Evolutionary conservation across 768 basidiomycete species (phyloP).

Genomic region (Tylopilus sp.): DNA sequence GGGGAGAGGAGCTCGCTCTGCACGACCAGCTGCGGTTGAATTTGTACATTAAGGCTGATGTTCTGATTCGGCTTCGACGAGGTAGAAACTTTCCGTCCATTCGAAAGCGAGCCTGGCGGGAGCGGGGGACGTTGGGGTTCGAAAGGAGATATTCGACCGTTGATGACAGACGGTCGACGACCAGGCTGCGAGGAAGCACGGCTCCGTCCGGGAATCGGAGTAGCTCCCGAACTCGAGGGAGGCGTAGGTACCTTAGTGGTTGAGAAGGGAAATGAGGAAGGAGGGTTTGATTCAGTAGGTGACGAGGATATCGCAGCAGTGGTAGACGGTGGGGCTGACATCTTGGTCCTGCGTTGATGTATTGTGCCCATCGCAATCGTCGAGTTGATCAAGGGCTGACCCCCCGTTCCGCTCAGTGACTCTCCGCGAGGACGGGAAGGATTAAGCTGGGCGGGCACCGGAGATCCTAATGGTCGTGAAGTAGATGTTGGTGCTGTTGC

Average conservation of each 20-base stretch:
- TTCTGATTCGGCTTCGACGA: slow-evolving; percentile 57
- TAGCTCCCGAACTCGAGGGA: slow-evolving; percentile 37
- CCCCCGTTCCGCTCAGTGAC: slow-evolving; percentile 39
- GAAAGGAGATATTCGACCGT: slow-evolving; percentile 49
- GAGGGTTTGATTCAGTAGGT: slow-evolving; percentile 37
- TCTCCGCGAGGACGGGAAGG: slow-evolving; percentile 53
- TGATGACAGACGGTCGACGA: slow-evolving; percentile 57
- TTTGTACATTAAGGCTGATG: slow-evolving; percentile 39
- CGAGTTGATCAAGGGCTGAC: slow-evolving; percentile 51
- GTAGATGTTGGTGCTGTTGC: slow-evolving; percentile 13
- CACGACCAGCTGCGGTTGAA: slow-evolving; percentile 47
- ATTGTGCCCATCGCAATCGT: slow-evolving; percentile 64
- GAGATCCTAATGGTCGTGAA: slow-evolving; percentile 47
- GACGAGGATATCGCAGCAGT: slow-evolving; percentile 23
- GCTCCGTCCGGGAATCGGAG: slow-evolving; percentile 42
- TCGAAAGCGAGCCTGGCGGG: slow-evolving; percentile 40
- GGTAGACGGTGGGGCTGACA: slow-evolving; percentile 54
- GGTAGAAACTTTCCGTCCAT: slow-evolving; percentile 57
- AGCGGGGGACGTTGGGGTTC: slow-evolving; percentile 51
- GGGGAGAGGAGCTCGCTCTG: slow-evolving; percentile 50
- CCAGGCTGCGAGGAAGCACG: slow-evolving; percentile 80
- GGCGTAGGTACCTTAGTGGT: slow-evolving; percentile 34
- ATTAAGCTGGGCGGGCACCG: slow-evolving; percentile 37
- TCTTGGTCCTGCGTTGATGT: slow-evolving; percentile 61
- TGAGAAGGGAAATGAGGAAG: slow-evolving; percentile 33